A percentile compares a stretch with the other conserved stretches of the same genome.
phyloP scores from a whole-genome alignment of 352 stramenopile species.

The Phytopythium delawarense region DNA sequence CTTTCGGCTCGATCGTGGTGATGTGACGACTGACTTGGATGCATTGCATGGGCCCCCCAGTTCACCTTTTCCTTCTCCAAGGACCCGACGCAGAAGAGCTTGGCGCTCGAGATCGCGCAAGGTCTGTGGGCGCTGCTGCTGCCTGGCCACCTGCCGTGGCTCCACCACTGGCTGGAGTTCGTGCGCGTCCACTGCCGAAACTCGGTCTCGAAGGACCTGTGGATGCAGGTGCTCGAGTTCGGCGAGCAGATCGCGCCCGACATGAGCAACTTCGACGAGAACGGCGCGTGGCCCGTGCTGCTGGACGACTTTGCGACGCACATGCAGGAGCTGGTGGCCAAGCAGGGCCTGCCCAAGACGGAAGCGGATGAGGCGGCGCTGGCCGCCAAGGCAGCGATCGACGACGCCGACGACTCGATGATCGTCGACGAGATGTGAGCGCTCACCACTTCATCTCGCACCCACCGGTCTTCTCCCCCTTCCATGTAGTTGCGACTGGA shows the following conservation, averaged over 20 bases:
- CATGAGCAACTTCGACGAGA: constrained; percentile 85
- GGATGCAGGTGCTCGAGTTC: constrained; percentile 86
- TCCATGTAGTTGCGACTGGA: not conserved
- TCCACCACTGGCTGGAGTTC: constrained; percentile 66
- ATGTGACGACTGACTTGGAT: not conserved
- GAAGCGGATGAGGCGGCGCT: constrained; percentile 37
- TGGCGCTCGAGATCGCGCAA: constrained; percentile 64
- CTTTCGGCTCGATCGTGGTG: not conserved
- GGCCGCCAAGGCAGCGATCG: constrained; percentile 11
- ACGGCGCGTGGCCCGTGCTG: constrained; percentile 82
- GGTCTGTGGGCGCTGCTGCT: constrained; percentile 75
- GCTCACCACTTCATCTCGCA: not conserved
- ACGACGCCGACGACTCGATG: constrained; percentile 46
- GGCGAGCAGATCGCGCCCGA: constrained; percentile 60
- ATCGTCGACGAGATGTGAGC: constrained; percentile 37
- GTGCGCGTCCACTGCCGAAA: constrained; percentile 62
- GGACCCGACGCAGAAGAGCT: constrained; percentile 77
- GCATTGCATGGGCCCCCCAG: constrained; percentile 15
- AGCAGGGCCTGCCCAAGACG: constrained; percentile 32
- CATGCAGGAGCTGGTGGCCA: constrained; percentile 51
- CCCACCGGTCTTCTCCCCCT: too few species aligned
- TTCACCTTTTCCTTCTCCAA: constrained; percentile 85
- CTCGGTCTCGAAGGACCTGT: constrained; percentile 82
- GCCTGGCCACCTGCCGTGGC: constrained; percentile 53
- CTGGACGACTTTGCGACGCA: constrained; percentile 81